phyloP scores from a whole-genome alignment of 2,329 filamentous ascomycete species.

The Elsinoe fawcettii region DNA sequence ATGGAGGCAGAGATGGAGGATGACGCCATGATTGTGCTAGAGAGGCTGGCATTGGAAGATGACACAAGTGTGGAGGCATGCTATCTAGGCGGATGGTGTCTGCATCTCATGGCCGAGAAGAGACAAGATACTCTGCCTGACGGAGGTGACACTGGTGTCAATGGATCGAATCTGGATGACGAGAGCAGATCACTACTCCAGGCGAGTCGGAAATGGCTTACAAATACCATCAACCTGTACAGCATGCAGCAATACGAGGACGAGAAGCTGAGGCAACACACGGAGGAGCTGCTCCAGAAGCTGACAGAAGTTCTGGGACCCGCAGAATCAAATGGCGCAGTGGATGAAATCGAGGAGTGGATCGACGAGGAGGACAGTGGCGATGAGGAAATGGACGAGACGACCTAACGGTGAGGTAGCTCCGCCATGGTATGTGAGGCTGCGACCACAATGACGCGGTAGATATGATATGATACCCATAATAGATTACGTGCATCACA shows the following conservation, averaged over 20 bases:
- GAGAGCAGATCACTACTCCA: conserved; percentile 23
- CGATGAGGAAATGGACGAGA: conserved; percentile 27
- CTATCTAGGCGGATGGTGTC: conserved; percentile 94
- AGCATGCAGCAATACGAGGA: conserved; percentile 75
- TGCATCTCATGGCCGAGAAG: conserved; percentile 71
- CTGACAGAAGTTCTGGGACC: conserved; percentile 40
- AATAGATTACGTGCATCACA: neutral
- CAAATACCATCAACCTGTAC: conserved; percentile 73
- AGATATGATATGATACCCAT: neutral
- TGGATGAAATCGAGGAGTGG: conserved; percentile 35
- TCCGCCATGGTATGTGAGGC: no score
- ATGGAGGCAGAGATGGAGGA: conserved; percentile 86
- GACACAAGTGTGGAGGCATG: conserved; percentile 92
- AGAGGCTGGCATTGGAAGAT: conserved; percentile 77
- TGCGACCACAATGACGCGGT: no score
- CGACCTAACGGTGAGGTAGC: neutral
- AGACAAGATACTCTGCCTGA: conserved; percentile 31
- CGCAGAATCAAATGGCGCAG: conserved; percentile 35
- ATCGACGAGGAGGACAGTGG: conserved; percentile 30
- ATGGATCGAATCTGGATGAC: conserved; percentile 12
- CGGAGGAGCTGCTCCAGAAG: conserved; percentile 57
- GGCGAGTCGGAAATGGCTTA: conserved; percentile 75
- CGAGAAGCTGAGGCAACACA: conserved; percentile 66
- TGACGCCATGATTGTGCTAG: conserved; percentile 76
- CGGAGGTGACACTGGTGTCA: neutral